Evolutionary conservation across 2,329 filamentous ascomycete genomes (phyloP).

Genomic region (Paramyrothecium roridum): DNA sequence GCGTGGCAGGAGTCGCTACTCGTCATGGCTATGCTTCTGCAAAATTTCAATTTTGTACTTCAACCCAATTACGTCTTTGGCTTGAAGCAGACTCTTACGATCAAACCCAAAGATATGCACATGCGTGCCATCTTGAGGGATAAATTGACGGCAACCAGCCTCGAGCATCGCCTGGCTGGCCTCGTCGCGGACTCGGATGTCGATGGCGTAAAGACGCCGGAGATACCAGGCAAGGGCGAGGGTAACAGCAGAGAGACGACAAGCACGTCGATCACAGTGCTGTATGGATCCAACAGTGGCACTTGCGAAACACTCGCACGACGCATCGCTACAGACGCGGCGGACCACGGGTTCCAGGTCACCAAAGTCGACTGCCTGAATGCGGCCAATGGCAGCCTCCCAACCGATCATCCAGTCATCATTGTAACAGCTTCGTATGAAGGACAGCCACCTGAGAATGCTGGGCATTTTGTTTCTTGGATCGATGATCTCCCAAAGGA

Average conservation of each 20-base stretch:
- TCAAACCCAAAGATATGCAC: slow-evolving; percentile 62
- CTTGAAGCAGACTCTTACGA: slow-evolving; percentile 57
- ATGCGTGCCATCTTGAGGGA: slow-evolving; percentile 57
- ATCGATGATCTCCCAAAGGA: slow-evolving; percentile 52
- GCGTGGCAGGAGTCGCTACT: slow-evolving; percentile 71
- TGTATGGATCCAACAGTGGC: slow-evolving; percentile 72
- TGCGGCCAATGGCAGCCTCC: slow-evolving; percentile 56
- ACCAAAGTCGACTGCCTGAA: slow-evolving; percentile 55
- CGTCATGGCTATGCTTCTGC: slow-evolving; percentile 60
- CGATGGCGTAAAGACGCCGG: slow-evolving; percentile 19
- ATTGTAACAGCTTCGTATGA: slow-evolving; percentile 72
- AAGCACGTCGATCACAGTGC: slow-evolving; percentile 55
- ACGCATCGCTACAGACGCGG: slow-evolving; percentile 57
- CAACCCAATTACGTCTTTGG: too few relatives aligned
- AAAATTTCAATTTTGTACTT: slow-evolving; percentile 76
- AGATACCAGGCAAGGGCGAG: slow-evolving; percentile 7
- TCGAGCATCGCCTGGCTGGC: slow-evolving; percentile 47
- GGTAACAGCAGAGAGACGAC: slow-evolving; percentile 3
- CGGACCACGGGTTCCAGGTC: slow-evolving; percentile 56
- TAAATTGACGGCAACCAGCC: slow-evolving; percentile 38
- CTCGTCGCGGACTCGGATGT: too few relatives aligned
- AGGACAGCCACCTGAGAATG: slow-evolving; percentile 71
- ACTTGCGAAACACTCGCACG: slow-evolving; percentile 71
- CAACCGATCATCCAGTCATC: slow-evolving; percentile 58
- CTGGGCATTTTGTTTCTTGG: slow-evolving; percentile 66